Percentiles rank a stretch among this genome's conserved stretches.
These are phyloP conservation scores for Reutealis trisperma DNA, from an alignment of 345 rosid species.

Conservation along the genomic window DNA sequence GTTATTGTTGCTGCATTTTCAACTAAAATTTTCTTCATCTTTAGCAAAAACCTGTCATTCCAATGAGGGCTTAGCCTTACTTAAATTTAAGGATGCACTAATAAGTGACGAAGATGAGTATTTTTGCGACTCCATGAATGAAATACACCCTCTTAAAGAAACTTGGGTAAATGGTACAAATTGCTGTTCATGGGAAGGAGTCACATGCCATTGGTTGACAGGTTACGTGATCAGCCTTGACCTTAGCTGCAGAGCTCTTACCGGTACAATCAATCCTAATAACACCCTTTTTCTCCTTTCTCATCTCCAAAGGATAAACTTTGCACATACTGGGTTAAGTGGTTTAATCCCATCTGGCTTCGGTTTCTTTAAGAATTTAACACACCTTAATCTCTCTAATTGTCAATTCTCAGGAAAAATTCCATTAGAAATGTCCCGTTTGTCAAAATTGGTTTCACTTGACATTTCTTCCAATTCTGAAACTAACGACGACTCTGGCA, in stretches of 20 bases:
- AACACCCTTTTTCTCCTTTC: slow-evolving; percentile 15
- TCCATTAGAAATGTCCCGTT: slow-evolving; percentile 15
- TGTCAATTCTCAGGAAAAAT: slow-evolving; percentile 2
- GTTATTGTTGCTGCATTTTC: too few species aligned
- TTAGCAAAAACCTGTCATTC: too few species aligned
- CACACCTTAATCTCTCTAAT: slow-evolving; percentile 22
- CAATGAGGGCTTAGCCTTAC: too few species aligned
- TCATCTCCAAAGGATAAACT: slow-evolving; percentile 9
- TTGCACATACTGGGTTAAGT: slow-evolving; percentile 2
- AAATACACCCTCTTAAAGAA: too few species aligned
- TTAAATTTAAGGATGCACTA: too few species aligned
- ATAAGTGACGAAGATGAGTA: too few species aligned
- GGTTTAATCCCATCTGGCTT: slow-evolving; percentile 20
- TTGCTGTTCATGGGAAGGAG: slow-evolving; percentile 18
- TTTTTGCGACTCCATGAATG: too few species aligned
- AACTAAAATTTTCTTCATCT: too few species aligned
- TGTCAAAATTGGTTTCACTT: slow-evolving; percentile 22
- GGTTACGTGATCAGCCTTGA: slow-evolving; percentile 5
- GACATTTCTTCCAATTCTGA: not conserved
- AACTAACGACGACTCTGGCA: not conserved
- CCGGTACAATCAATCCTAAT: not conserved
- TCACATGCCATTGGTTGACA: not conserved
- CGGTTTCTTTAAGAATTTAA: not conserved
- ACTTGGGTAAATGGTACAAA: slow-evolving; percentile 3
- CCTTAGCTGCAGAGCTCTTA: slow-evolving; percentile 14